phyloP scores from a whole-genome alignment of 1,139 yeast species.

The Yamadazyma jaroonii region DNA sequence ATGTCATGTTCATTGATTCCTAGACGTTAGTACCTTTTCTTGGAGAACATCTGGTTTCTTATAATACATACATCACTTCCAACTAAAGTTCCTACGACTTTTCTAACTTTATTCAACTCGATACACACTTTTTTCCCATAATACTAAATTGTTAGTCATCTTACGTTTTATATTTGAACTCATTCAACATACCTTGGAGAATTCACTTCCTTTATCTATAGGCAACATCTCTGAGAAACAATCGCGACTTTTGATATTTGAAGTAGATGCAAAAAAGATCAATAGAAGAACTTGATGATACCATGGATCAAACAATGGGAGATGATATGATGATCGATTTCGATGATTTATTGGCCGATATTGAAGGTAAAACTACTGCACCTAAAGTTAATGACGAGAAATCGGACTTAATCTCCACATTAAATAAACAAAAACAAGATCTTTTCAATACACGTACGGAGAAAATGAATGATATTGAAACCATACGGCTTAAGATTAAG shows the following conservation, averaged over 20 bases:
- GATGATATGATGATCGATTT: not conserved
- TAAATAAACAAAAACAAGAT: constrained; percentile 16
- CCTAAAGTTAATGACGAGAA: not conserved
- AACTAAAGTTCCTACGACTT: constrained; percentile 66
- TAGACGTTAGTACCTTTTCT: constrained; percentile 20
- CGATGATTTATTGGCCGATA: constrained; percentile 1
- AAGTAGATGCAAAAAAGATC: constrained; percentile 1
- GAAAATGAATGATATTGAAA: constrained; percentile 20
- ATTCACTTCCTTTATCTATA: constrained; percentile 5
- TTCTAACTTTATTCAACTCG: constrained; percentile 72
- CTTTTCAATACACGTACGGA: constrained; percentile 21
- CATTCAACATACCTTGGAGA: constrained; percentile 27
- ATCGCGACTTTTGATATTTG: constrained; percentile 1
- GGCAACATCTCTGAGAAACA: constrained; percentile 3
- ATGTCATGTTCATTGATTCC: constrained; percentile 68
- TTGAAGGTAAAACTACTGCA: not conserved
- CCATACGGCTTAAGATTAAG: constrained; percentile 17
- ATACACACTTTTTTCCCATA: constrained; percentile 71
- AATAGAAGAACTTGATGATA: not conserved
- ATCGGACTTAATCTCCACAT: not conserved
- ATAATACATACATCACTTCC: constrained; percentile 67
- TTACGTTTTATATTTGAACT: not conserved
- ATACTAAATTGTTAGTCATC: constrained; percentile 46
- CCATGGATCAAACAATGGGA: not conserved
- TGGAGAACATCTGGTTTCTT: not conserved